A percentile compares a stretch with the other conserved stretches of the same genome.
phyloP scores from a whole-genome alignment of 2,329 filamentous ascomycete genomes.

The Clonostachys rosea region DNA sequence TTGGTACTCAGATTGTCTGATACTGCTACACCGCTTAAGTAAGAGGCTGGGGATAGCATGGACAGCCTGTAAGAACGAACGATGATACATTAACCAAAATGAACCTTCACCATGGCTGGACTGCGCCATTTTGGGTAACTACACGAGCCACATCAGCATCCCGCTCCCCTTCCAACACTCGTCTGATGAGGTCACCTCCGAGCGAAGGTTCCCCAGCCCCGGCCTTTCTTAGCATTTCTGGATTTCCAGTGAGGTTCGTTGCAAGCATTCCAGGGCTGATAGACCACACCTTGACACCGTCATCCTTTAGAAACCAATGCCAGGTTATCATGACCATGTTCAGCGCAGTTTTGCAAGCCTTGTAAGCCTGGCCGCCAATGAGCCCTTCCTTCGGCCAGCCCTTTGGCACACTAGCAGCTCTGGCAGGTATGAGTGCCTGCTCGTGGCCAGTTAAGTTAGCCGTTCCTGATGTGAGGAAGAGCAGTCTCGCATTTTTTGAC shows the following conservation, averaged over 20 bases:
- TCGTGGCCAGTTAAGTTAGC: slow-evolving; percentile 22
- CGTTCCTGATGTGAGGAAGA: slow-evolving; percentile 36
- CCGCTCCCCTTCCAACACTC: too few relatives aligned
- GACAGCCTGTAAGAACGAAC: too few relatives aligned
- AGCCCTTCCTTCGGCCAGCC: slow-evolving; percentile 38
- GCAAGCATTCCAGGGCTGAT: slow-evolving; percentile 38
- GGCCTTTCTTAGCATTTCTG: background rate
- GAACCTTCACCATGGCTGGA: too few relatives aligned
- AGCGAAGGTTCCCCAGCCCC: too few relatives aligned
- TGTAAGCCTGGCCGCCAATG: background rate
- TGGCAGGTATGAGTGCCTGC: slow-evolving; percentile 9
- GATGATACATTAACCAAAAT: too few relatives aligned
- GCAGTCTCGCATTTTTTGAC: slow-evolving; percentile 28
- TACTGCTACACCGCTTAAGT: too few relatives aligned
- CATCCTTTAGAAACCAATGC: slow-evolving; percentile 1
- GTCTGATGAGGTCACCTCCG: too few relatives aligned
- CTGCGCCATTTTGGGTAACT: too few relatives aligned
- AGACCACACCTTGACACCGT: slow-evolving; percentile 40
- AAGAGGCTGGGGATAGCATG: too few relatives aligned
- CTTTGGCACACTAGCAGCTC: slow-evolving; percentile 4
- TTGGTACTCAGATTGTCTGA: too few relatives aligned
- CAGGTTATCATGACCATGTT: slow-evolving; percentile 7
- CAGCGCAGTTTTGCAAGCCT: slow-evolving; percentile 6
- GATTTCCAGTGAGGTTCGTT: slow-evolving; percentile 28
- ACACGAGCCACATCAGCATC: too few relatives aligned